Conservation (phyloP, 805 yeast genomes). For the Candida peoriensis region DNA sequence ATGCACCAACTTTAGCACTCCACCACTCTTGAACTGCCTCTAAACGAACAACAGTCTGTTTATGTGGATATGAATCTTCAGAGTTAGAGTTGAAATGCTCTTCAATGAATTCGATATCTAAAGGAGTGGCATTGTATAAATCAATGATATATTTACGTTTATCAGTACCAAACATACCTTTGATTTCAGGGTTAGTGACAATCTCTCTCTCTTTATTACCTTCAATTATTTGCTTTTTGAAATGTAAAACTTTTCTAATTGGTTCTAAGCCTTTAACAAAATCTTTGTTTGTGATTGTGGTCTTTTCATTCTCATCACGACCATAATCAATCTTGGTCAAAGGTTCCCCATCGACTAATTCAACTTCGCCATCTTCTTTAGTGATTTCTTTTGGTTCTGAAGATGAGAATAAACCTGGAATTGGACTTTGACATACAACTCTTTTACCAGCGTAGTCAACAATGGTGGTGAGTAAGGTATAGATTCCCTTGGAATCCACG, state of each 20-base stretch:
- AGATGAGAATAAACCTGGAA: constrained; percentile 65
- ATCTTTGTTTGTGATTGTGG: constrained; percentile 43
- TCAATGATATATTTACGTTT: constrained; percentile 82
- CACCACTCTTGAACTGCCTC: constrained; percentile 94
- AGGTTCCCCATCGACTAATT: constrained; percentile 27
- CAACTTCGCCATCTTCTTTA: constrained; percentile 35
- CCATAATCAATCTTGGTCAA: constrained; percentile 51
- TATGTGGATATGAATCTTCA: constrained; percentile 67
- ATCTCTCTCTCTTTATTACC: constrained; percentile 38
- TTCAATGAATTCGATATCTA: constrained; percentile 74
- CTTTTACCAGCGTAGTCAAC: constrained; percentile 90
- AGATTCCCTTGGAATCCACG: constrained; percentile 56
- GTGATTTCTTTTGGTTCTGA: constrained; percentile 34
- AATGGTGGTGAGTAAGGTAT: constrained; percentile 73
- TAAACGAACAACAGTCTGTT: constrained; percentile 69
- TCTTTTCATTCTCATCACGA: constrained; percentile 51
- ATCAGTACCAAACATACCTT: constrained; percentile 84
- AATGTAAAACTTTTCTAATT: constrained; percentile 71
- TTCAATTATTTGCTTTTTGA: constrained; percentile 61
- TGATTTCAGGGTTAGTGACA: constrained; percentile 69
- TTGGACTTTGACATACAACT: constrained; percentile 89
- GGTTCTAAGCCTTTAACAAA: constrained; percentile 53
- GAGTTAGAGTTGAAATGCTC: constrained; percentile 38
- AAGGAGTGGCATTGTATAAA: constrained; percentile 76
- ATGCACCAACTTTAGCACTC: constrained; percentile 53